Conservation (phyloP, 306 rosid species). For the Vigna radiata region DNA sequence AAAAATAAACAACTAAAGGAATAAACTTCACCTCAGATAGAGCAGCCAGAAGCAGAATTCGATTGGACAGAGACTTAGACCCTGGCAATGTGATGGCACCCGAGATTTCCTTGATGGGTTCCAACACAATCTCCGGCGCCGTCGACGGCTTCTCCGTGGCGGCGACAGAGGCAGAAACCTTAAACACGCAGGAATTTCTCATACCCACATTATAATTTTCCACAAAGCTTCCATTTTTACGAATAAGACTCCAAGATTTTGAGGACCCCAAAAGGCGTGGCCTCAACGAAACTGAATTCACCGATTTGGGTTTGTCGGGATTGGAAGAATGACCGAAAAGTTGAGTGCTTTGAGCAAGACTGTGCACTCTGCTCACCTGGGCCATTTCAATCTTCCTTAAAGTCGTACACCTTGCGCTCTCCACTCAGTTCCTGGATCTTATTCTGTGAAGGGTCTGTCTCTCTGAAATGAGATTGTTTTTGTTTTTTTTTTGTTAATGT, state of each 20-base stretch:
- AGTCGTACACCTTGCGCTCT: conserved; percentile 37
- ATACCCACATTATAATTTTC: conserved; percentile 45
- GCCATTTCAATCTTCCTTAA: conserved; percentile 57
- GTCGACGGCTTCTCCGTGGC: conserved; percentile 78
- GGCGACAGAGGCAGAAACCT: conserved; percentile 71
- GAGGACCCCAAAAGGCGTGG: conserved; percentile 58
- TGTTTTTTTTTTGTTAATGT: not conserved
- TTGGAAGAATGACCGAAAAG: conserved; percentile 54
- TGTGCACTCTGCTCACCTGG: conserved; percentile 71
- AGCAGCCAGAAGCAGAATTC: conserved; percentile 95
- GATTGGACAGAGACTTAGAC: conserved; percentile 90
- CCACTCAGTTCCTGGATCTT: not conserved
- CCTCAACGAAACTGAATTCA: conserved; percentile 58
- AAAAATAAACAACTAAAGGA: not conserved
- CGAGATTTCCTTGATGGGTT: conserved; percentile 89
- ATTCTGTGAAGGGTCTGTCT: not conserved
- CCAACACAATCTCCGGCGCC: conserved; percentile 86
- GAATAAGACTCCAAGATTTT: conserved; percentile 57
- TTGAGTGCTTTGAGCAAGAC: conserved; percentile 64
- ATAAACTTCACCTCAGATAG: conserved; percentile 84
- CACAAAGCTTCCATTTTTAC: conserved; percentile 41
- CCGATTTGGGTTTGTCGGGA: conserved; percentile 64
- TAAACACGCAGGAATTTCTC: conserved; percentile 30
- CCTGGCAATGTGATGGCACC: conserved; percentile 90
- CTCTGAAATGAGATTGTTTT: not conserved